Evolutionary conservation across 768 basidiomycete species (phyloP).

Genomic region (Peribolospora kevripleyi): DNA sequence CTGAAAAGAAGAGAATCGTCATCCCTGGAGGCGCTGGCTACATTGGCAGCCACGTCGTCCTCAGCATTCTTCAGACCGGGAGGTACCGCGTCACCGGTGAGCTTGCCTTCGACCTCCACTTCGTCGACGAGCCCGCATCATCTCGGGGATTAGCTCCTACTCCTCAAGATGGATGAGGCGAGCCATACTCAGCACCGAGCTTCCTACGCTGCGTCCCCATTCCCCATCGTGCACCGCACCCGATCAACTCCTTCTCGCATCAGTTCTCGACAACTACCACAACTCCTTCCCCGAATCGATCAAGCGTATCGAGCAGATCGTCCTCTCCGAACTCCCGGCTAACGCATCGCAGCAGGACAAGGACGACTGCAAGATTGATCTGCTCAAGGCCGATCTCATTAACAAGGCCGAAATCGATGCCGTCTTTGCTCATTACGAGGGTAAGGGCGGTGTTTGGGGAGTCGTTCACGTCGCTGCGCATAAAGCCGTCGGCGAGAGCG

Average conservation of each 20-base stretch:
- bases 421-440: slow-evolving; percentile 55
- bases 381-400: slow-evolving; percentile 48
- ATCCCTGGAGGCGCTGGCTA: slow-evolving; percentile 71
- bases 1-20: slow-evolving; percentile 20
- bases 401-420: slow-evolving; percentile 40
- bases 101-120: slow-evolving; percentile 10
- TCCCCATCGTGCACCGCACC: neutral
- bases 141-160: neutral
- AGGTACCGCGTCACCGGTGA: slow-evolving; percentile 80
- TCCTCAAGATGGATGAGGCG: neutral
- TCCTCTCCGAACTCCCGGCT: slow-evolving; percentile 42
- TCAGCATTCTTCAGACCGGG: slow-evolving; percentile 57
- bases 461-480: slow-evolving; percentile 88
- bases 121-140: neutral
- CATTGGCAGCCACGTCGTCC: slow-evolving; percentile 88
- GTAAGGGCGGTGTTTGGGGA: slow-evolving; percentile 81
- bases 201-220: neutral
- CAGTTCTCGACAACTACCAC: slow-evolving; percentile 37
- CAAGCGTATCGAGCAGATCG: slow-evolving; percentile 51
- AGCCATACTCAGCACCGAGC: neutral
- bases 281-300: slow-evolving; percentile 65
- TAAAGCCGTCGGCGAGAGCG: slow-evolving; percentile 94
- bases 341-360: slow-evolving; percentile 42
- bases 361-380: slow-evolving; percentile 48
- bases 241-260: neutral